These are phyloP conservation scores for Calonectria honghensis DNA, from an alignment of 2,329 filamentous ascomycete species.

Conservation along the genomic window DNA sequence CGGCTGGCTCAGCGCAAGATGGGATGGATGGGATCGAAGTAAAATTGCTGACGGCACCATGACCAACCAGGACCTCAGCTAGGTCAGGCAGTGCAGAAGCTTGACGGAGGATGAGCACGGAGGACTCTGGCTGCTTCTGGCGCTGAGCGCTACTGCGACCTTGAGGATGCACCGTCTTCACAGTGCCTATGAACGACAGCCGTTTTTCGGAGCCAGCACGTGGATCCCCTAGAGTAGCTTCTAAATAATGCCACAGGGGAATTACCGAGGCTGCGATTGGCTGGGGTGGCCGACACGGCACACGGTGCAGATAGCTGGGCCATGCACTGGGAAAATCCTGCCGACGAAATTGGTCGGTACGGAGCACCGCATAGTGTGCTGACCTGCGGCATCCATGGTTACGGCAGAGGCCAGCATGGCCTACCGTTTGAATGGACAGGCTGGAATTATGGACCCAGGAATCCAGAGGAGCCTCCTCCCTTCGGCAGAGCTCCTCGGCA, in stretches of 20 bases:
- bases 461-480: constrained; percentile 22
- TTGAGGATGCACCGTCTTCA: constrained; percentile 44
- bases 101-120: constrained; percentile 16
- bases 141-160: constrained; percentile 33
- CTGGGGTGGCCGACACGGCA: constrained; percentile 4
- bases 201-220: constrained; percentile 47
- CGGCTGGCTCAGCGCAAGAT: constrained; percentile 22
- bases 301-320: constrained; percentile 41
- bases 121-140: constrained; percentile 28
- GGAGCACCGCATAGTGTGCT: constrained; percentile 17
- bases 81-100: constrained; percentile 32
- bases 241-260: constrained; percentile 51
- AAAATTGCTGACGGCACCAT: constrained; percentile 28
- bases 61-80: constrained; percentile 38
- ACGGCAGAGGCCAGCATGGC: constrained; percentile 12
- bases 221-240: constrained; percentile 44
- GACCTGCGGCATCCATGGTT: constrained; percentile 16
- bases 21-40: constrained; percentile 15
- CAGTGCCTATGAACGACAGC: constrained; percentile 39
- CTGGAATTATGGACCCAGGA: constrained; percentile 30
- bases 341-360: constrained; percentile 50
- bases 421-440: constrained; percentile 17
- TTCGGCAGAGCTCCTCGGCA: constrained; percentile 34
- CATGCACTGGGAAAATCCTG: constrained; percentile 38
- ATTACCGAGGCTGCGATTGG: constrained; percentile 46